Percentiles rank a stretch among this genome's conserved stretches.
Conservation (phyloP, 306 rosid species). For the Gastrolobium villosum region DNA sequence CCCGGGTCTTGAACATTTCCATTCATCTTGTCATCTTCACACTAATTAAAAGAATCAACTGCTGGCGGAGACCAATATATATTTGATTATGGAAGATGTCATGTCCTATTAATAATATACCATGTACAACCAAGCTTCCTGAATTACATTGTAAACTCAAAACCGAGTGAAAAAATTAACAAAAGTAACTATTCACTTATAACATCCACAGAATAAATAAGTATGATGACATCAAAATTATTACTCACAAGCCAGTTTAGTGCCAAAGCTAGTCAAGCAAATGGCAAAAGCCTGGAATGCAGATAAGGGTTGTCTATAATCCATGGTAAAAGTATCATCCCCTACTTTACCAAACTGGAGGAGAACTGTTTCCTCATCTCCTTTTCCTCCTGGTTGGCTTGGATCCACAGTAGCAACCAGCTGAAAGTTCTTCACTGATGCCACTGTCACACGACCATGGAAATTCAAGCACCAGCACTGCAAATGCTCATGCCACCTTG, state of each 20-base stretch:
- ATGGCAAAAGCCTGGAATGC: conserved; percentile 98
- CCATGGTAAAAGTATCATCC: conserved; percentile 95
- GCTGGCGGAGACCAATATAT: conserved; percentile 7
- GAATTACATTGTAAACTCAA: conserved; percentile 47
- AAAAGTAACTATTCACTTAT: conserved; percentile 48
- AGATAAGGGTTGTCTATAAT: conserved; percentile 91
- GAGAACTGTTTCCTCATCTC: conserved; percentile 89
- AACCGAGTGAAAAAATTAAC: conserved; percentile 10
- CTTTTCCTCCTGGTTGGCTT: conserved; percentile 91
- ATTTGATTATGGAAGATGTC: conserved; percentile 42
- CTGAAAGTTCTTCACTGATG: conserved; percentile 98
- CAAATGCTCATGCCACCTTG: conserved; percentile 96
- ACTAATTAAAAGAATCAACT: too few relatives aligned
- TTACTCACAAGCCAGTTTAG: conserved; percentile 97
- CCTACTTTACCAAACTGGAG: conserved; percentile 98
- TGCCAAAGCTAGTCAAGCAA: conserved; percentile 97
- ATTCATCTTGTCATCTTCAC: too few relatives aligned
- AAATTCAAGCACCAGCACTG: conserved; percentile 99
- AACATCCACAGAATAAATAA: conserved; percentile 57
- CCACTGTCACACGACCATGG: conserved; percentile 96
- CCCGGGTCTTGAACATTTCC: too few relatives aligned
- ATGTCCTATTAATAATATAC: conserved; percentile 48
- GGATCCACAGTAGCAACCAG: conserved; percentile 86
- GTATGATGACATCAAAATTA: conserved; percentile 44
- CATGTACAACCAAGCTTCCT: conserved; percentile 62